Evolutionary conservation across 768 basidiomycete species (phyloP).

Genomic region (Hemileccinum rubropunctum): DNA sequence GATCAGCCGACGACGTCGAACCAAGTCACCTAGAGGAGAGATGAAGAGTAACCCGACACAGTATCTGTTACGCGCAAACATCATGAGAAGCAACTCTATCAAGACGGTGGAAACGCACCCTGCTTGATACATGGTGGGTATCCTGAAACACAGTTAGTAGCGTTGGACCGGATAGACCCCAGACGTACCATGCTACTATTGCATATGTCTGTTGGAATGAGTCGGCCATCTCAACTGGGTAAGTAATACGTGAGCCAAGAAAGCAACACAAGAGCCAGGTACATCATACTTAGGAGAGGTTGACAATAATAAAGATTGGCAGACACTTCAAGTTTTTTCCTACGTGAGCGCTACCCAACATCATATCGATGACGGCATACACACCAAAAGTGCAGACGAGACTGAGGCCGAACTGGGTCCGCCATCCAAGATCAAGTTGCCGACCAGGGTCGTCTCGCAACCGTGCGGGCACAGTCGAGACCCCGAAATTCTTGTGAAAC

Average conservation of each 20-base stretch:
- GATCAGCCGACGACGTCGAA: slow-evolving; percentile 42
- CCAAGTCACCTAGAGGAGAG: slow-evolving; percentile 45
- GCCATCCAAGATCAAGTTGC: slow-evolving; percentile 36
- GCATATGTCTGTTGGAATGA: slow-evolving; percentile 36
- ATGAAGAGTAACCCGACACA: slow-evolving; percentile 40
- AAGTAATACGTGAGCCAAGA: neutral
- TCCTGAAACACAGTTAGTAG: slow-evolving; percentile 33
- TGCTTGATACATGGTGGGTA: slow-evolving; percentile 65
- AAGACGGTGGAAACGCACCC: slow-evolving; percentile 40
- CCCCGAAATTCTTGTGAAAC: slow-evolving; percentile 36
- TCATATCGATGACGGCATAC: slow-evolving; percentile 13
- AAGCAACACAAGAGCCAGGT: neutral
- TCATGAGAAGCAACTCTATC: neutral
- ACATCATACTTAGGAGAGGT: slow-evolving; percentile 63
- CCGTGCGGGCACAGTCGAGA: slow-evolving; percentile 45
- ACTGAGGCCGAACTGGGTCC: slow-evolving; percentile 47
- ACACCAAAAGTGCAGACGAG: slow-evolving; percentile 45
- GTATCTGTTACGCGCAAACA: neutral
- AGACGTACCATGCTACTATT: slow-evolving; percentile 32
- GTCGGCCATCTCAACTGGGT: slow-evolving; percentile 32
- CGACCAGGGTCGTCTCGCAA: slow-evolving; percentile 40
- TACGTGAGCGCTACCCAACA: neutral
- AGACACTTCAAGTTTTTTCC: slow-evolving; percentile 37
- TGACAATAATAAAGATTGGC: slow-evolving; percentile 83
- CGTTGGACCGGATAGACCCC: neutral